These are phyloP conservation scores for Pseudohyphozyma bogoriensis DNA, from an alignment of 768 basidiomycete genomes.

Conservation along the genomic window DNA sequence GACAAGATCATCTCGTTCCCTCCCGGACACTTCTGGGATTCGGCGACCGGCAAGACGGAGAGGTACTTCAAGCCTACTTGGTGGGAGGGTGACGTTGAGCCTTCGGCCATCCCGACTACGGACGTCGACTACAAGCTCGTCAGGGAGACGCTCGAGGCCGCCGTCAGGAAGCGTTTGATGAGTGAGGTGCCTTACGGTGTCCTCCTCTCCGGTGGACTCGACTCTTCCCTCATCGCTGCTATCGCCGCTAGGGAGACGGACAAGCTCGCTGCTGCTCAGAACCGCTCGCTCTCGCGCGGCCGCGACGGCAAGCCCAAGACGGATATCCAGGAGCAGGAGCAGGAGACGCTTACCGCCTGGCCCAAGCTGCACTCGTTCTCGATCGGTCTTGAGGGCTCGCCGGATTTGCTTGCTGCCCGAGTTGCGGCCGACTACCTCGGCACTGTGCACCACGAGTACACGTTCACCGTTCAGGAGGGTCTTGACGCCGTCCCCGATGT, in stretches of 20 bases:
- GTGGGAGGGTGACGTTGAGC: constrained; percentile 74
- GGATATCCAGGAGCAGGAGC: constrained; percentile 32
- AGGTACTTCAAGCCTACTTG: constrained; percentile 83
- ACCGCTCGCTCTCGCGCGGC: constrained; percentile 26
- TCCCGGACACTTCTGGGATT: constrained; percentile 93
- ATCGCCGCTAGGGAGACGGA: constrained; percentile 93
- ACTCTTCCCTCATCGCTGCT: constrained; percentile 89
- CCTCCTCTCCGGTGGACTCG: constrained; percentile 84
- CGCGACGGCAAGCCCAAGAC: constrained; percentile 14
- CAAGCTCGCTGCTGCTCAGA: constrained; percentile 70
- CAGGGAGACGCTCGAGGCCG: constrained; percentile 73
- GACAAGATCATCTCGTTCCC: constrained; percentile 93
- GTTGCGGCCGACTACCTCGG: constrained; percentile 89
- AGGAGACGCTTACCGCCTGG: constrained; percentile 66
- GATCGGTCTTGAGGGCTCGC: constrained; percentile 86
- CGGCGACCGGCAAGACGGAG: constrained; percentile 59
- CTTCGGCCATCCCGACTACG: constrained; percentile 50
- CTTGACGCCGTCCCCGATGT: constrained; percentile 95
- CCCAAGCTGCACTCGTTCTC: constrained; percentile 97
- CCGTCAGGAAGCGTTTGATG: constrained; percentile 92
- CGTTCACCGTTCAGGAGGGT: constrained; percentile 96
- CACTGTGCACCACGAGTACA: constrained; percentile 93
- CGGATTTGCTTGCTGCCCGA: constrained; percentile 84
- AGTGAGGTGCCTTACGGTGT: constrained; percentile 98
- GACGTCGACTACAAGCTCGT: constrained; percentile 57